These are phyloP conservation scores for Leptodontidium sp. DNA, from an alignment of 2,329 filamentous ascomycete genomes.

Conservation along the genomic window DNA sequence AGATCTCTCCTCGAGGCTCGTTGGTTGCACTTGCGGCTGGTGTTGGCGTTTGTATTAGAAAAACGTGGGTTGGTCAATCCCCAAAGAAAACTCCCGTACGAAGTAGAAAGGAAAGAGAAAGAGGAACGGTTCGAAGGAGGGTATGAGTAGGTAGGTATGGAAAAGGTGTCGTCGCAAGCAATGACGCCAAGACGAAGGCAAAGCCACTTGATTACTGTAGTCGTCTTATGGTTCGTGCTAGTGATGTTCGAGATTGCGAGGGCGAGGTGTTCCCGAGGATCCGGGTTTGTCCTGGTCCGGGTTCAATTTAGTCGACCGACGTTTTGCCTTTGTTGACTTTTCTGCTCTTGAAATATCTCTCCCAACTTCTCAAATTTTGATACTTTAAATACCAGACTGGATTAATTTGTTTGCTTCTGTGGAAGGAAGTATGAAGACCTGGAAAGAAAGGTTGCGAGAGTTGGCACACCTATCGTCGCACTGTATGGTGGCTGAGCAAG, in stretches of 20 bases:
- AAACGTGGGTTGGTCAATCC: not conserved
- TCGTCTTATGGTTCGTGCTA: slow-evolving; percentile 8
- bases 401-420: not conserved
- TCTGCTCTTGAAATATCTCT: not conserved
- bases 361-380: not conserved
- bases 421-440: too few relatives aligned
- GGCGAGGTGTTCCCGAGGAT: slow-evolving; percentile 6
- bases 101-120: not conserved
- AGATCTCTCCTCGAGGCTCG: not conserved
- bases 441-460: not conserved
- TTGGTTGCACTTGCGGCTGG: not conserved
- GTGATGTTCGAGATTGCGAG: not conserved
- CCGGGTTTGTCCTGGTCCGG: not conserved
- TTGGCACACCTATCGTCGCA: slow-evolving; percentile 23
- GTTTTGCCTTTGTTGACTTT: not conserved
- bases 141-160: not conserved
- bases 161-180: slow-evolving; percentile 14
- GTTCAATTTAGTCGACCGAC: not conserved
- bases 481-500: slow-evolving; percentile 20
- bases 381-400: too few relatives aligned
- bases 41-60: slow-evolving; percentile 1
- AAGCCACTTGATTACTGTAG: slow-evolving; percentile 8
- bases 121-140: not conserved
- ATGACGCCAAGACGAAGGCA: slow-evolving; percentile 4
- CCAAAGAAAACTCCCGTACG: not conserved